phyloP scores from a whole-genome alignment of 1,284 basidiomycete genomes.

The Ganoderma lingzhi region DNA sequence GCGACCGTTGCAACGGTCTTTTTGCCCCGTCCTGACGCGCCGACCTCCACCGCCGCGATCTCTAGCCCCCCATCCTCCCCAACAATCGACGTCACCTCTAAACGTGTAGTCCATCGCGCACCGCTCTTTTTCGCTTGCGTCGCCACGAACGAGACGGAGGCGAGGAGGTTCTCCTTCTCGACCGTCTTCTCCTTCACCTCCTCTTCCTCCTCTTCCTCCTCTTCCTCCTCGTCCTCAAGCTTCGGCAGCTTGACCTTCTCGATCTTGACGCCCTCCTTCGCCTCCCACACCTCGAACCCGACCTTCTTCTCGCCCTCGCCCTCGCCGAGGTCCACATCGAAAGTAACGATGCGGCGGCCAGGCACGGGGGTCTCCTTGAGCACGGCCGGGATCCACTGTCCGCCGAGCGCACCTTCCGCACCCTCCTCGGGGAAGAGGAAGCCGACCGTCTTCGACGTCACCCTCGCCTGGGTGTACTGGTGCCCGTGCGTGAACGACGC shows the following conservation, averaged over 20 bases:
- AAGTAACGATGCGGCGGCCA: constrained; percentile 71
- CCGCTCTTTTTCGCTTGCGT: constrained; percentile 57
- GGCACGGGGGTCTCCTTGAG: constrained; percentile 84
- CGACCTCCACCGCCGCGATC: constrained; percentile 56
- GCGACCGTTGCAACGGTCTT: constrained; percentile 38
- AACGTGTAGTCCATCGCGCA: constrained; percentile 57
- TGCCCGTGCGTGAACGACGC: constrained; percentile 60
- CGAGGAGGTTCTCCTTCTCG: constrained; percentile 68
- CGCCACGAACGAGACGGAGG: constrained; percentile 60
- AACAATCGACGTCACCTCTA: constrained; percentile 74
- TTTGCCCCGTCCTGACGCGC: constrained; percentile 47
- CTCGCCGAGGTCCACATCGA: constrained; percentile 74
- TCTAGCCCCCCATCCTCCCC: constrained; percentile 61
- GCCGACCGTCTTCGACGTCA: constrained; percentile 79
- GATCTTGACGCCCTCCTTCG: constrained; percentile 80
- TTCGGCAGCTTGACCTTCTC: constrained; percentile 68
- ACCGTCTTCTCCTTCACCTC: constrained; percentile 76
- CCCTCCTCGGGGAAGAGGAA: constrained; percentile 77
- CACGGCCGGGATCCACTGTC: constrained; percentile 73
- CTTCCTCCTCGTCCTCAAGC: constrained; percentile 63
- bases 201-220: constrained; percentile 55
- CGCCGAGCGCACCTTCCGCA: constrained; percentile 58
- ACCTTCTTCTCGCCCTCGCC: constrained; percentile 56
- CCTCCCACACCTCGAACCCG: constrained; percentile 90
- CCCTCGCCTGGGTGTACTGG: constrained; percentile 54